Percentiles rank a stretch among this genome's conserved stretches.
Evolutionary conservation across 805 yeast genomes (phyloP).

Genomic region (Candida golubevii): DNA sequence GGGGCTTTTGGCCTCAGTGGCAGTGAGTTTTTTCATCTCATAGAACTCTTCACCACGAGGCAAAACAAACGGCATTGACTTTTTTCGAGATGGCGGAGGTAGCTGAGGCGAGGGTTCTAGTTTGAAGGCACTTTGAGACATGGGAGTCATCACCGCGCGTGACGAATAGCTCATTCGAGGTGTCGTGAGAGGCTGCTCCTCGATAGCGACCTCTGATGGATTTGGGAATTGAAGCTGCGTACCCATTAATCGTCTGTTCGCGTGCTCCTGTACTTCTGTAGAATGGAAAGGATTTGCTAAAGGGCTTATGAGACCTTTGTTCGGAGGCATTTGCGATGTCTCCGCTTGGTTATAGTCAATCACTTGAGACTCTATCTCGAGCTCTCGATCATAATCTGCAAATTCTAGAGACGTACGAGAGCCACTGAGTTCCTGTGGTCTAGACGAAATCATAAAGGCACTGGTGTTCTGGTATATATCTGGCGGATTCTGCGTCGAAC

Average conservation of each 20-base stretch:
- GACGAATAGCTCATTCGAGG: constrained; percentile 3
- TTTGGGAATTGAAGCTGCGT: constrained; percentile 9
- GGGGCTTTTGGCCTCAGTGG: constrained; percentile 62
- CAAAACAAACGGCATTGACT: constrained; percentile 25
- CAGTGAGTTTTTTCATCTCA: constrained; percentile 32
- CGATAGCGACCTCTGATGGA: constrained; percentile 14
- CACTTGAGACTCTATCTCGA: constrained; percentile 15
- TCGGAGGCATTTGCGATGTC: constrained; percentile 7
- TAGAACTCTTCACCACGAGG: constrained; percentile 33
- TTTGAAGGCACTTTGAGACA: constrained; percentile 5
- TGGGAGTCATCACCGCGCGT: constrained; percentile 6
- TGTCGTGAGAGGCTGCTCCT: constrained; percentile 10
- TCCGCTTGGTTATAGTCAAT: constrained; percentile 9
- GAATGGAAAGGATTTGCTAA: constrained; percentile 1
- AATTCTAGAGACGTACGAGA: constrained; percentile 13
- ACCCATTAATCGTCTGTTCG: background rate
- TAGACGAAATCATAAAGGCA: constrained; percentile 16
- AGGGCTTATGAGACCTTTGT: constrained; percentile 1
- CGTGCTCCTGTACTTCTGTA: background rate
- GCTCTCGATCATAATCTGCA: constrained; percentile 13
- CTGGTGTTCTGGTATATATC: constrained; percentile 12
- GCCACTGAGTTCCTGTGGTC: constrained; percentile 6
- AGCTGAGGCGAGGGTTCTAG: constrained; percentile 34
- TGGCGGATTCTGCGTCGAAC: background rate
- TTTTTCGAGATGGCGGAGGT: constrained; percentile 30